Evolutionary conservation across 441 rosid species (phyloP).

Genomic region (Bocquillonia castaneifolia): DNA sequence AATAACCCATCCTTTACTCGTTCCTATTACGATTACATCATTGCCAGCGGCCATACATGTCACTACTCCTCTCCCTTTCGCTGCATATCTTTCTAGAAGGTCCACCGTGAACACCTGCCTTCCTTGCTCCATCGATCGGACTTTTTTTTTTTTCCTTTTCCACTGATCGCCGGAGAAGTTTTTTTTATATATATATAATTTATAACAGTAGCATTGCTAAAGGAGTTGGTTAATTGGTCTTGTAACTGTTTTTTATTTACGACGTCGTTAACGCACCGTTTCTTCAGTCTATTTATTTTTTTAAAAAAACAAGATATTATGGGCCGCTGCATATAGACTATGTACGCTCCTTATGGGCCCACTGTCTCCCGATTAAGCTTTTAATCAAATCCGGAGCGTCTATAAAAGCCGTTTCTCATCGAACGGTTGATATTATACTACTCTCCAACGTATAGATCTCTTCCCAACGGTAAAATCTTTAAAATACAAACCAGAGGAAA

Average conservation of each 20-base stretch:
- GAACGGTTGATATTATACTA: conserved; percentile 33
- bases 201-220: background rate
- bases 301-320: background rate
- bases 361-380: background rate
- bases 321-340: background rate
- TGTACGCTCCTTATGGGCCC: background rate
- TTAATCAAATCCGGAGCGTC: conserved; percentile 74
- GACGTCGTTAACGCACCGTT: background rate
- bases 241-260: background rate
- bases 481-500: conserved; percentile 11
- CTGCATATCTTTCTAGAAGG: conserved; percentile 80
- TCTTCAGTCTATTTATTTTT: too few species aligned
- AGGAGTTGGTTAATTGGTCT: background rate
- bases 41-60: conserved; percentile 98
- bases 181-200: too few species aligned
- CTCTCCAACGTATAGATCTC: conserved; percentile 52
- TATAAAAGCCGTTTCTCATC: conserved; percentile 39
- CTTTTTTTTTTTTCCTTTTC: background rate
- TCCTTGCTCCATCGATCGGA: conserved; percentile 56
- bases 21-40: conserved; percentile 87
- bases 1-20: conserved; percentile 94
- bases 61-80: conserved; percentile 83
- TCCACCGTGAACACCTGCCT: conserved; percentile 88
- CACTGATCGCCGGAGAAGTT: background rate
- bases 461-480: conserved; percentile 60